These are phyloP conservation scores for Pythium coloratum DNA, from an alignment of 352 stramenopile species.

Conservation along the genomic window DNA sequence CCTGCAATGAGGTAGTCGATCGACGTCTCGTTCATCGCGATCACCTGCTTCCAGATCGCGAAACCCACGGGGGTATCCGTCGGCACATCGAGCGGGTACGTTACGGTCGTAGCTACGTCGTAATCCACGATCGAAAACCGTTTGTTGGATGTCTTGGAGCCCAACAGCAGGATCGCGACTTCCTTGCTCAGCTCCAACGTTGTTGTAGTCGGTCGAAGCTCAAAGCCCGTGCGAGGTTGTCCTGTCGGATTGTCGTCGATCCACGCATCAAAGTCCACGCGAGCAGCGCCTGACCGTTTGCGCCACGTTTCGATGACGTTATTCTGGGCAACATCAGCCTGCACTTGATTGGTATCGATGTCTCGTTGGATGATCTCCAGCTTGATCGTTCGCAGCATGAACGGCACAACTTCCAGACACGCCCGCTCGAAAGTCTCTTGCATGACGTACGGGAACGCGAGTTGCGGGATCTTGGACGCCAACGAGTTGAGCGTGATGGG, in stretches of 20 bases:
- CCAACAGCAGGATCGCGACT: conserved; percentile 52
- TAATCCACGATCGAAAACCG: conserved; percentile 76
- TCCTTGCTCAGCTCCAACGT: conserved; percentile 56
- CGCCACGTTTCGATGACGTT: conserved; percentile 57
- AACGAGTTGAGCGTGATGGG: conserved; percentile 50
- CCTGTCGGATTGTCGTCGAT: conserved; percentile 60
- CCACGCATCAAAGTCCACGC: conserved; percentile 63
- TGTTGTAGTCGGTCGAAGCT: conserved; percentile 42
- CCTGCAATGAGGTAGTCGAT: conserved; percentile 54
- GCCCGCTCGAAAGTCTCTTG: conserved; percentile 58
- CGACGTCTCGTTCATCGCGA: conserved; percentile 58
- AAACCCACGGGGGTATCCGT: conserved; percentile 52
- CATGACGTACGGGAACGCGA: conserved; percentile 66
- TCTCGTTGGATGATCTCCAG: conserved; percentile 52
- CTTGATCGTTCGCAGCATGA: conserved; percentile 62
- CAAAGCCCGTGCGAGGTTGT: conserved; percentile 52
- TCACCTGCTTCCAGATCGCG: conserved; percentile 75
- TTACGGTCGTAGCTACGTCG: conserved; percentile 27
- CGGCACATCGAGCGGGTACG: conserved; percentile 30
- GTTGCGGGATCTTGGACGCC: conserved; percentile 37
- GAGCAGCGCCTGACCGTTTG: conserved; percentile 13
- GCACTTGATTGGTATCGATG: conserved; percentile 39
- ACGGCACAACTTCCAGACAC: conserved; percentile 63
- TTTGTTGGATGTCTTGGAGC: conserved; percentile 49
- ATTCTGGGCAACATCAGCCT: conserved; percentile 42